Base-by-base conservation (phyloP, 2,329 filamentous ascomycete species). In the Claviceps sorghi region DNA sequence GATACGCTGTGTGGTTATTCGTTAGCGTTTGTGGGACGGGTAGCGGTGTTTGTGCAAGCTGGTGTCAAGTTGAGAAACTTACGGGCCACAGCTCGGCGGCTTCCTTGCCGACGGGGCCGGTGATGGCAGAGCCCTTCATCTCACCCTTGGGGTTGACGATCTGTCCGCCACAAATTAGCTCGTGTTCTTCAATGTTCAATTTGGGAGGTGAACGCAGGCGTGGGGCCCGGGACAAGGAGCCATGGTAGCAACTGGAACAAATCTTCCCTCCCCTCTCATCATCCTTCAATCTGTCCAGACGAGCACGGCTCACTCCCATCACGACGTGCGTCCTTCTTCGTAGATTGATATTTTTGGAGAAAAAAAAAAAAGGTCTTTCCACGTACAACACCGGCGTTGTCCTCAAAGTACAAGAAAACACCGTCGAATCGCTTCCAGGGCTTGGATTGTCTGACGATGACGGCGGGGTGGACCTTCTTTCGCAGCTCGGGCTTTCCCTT, bases 81-180 rank as follows among this genome's bases (percentile, higher is more conserved):
- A 91, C 88, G 72, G 93, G 93, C 93, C 93, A 98, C 68, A 98
- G 82, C 80, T 98, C 93, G 73, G 93, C 93, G 72, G 93, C 93
- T 80, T 98, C 93, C 86, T 98, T 98, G 75, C 91, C 93, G 70
- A 98, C 91, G 66, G 93, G 93, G 65, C 93, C 93, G 66, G 93
- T 98, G 73, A 98, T 98, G 73, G 93, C 93, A 61, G 89, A 96
- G 71, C 93, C 93, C 86, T 98, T 98, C 93, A 98, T 98, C 80
- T 98, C 93, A 78, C 93, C 93, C 87, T 98, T 98, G 76, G 91
- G 89, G 82, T 98, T 98, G 81, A 98, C 93, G 69, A 98, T 98
- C 87, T 93, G 68, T 34, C 87, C 93, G 68, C 4, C 15, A 26
- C 15, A 4, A 9, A 34, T 55, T 49, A 55, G 51, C 46, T 50